Conservation (phyloP, 495 filamentous ascomycete species). For the Penicillium ochrochloron region DNA sequence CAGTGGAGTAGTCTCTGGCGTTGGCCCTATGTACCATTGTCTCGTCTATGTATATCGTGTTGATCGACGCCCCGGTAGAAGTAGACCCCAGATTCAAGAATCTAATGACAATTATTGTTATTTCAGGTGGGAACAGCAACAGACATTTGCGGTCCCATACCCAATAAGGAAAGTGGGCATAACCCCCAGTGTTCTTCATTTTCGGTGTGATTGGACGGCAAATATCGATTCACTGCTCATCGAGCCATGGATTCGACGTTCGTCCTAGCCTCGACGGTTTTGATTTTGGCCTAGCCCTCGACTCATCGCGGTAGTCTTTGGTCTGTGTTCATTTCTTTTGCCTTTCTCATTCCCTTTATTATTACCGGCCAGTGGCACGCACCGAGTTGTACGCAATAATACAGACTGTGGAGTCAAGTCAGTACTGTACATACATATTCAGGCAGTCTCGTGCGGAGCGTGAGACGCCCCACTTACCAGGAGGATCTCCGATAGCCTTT, state of each 20-base stretch:
- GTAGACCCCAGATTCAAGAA: background rate
- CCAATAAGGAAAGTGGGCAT: slow-evolving; percentile 13
- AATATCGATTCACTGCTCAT: slow-evolving; percentile 1
- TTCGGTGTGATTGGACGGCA: slow-evolving; percentile 14
- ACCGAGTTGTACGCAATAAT: background rate
- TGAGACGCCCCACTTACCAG: slow-evolving; percentile 9
- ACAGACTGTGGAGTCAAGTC: background rate
- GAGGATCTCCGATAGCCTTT: slow-evolving; percentile 23
- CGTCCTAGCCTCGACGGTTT: background rate
- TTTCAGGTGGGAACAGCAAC: background rate
- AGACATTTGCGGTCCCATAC: slow-evolving; percentile 9
- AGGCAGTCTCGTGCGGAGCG: background rate
- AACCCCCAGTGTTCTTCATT: slow-evolving; percentile 4
- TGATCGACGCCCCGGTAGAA: too few relatives aligned
- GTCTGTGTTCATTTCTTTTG: background rate
- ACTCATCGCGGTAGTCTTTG: background rate
- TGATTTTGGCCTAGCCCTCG: background rate
- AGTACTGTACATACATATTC: background rate
- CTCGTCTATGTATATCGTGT: background rate
- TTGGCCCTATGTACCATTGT: background rate
- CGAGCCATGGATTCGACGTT: background rate
- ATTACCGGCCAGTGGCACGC: background rate
- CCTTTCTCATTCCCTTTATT: background rate
- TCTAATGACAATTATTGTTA: background rate
- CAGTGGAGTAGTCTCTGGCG: background rate